phyloP scores from a whole-genome alignment of 2,329 filamentous ascomycete species.

The Coniochaeta pulveracea region DNA sequence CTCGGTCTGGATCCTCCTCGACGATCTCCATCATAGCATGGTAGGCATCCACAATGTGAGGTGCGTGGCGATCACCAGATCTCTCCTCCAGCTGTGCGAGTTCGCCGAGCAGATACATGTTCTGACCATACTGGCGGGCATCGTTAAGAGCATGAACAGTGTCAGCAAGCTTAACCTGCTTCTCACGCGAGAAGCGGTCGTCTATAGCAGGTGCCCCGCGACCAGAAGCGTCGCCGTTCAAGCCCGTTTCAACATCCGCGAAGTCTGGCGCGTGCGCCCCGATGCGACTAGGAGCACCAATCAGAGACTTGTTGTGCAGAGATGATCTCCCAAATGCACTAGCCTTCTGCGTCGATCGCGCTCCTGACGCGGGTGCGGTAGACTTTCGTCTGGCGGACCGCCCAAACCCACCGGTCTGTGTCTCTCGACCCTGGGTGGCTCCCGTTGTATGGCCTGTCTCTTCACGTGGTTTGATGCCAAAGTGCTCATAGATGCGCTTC shows the following conservation, averaged over 20 bases:
- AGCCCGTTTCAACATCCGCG: constrained; percentile 53
- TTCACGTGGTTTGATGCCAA: constrained; percentile 64
- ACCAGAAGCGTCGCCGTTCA: constrained; percentile 31
- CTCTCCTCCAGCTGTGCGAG: constrained; percentile 64
- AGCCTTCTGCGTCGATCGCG: constrained; percentile 23
- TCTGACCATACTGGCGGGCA: constrained; percentile 51
- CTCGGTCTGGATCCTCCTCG: constrained; percentile 53
- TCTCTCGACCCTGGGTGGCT: constrained; percentile 28
- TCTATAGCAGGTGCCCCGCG: constrained; percentile 46
- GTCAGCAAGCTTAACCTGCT: constrained; percentile 70
- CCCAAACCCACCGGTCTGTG: constrained; percentile 47
- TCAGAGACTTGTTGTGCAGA: constrained; percentile 74
- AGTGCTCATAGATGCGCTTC: constrained; percentile 89
- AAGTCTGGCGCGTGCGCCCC: constrained; percentile 55
- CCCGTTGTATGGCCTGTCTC: constrained; percentile 18
- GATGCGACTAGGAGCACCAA: constrained; percentile 65
- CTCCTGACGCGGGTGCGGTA: constrained; percentile 15
- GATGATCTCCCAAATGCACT: constrained; percentile 55
- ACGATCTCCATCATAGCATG: constrained; percentile 70
- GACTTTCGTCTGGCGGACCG: constrained; percentile 45
- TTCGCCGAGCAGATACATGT: constrained; percentile 65
- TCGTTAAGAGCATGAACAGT: constrained; percentile 72
- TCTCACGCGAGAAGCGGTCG: constrained; percentile 69
- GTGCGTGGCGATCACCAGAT: constrained; percentile 58
- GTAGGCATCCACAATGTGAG: constrained; percentile 73